A percentile compares a stretch with the other conserved stretches of the same genome.
These are phyloP conservation scores for Amauroascus niger DNA, from an alignment of 2,329 filamentous ascomycete genomes.

Conservation along the genomic window DNA sequence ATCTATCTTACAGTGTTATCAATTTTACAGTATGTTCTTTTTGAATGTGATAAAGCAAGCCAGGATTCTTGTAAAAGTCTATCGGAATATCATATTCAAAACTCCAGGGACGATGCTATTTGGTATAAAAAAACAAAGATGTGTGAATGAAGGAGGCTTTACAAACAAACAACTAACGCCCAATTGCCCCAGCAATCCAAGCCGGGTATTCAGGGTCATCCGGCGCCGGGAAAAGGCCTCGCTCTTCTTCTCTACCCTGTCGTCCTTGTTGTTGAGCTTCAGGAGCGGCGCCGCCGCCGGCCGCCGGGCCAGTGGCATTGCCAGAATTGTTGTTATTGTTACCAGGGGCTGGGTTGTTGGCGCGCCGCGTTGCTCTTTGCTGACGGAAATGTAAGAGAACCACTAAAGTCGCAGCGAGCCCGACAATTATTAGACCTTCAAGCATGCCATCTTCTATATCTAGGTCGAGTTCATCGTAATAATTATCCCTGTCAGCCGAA, in stretches of 20 bases:
- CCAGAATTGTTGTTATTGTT: constrained; percentile 3
- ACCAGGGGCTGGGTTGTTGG: constrained; percentile 7
- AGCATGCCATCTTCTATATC: constrained; percentile 67
- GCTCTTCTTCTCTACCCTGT: constrained; percentile 28
- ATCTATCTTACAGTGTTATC: not conserved
- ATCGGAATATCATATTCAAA: not conserved
- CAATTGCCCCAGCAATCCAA: constrained; percentile 60
- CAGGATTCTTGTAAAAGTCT: not conserved
- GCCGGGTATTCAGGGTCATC: constrained; percentile 58
- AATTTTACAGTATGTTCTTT: not conserved
- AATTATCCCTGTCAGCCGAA: constrained; percentile 34
- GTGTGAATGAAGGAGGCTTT: constrained; percentile 20
- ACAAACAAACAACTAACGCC: constrained; percentile 24
- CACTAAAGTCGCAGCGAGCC: constrained; percentile 61
- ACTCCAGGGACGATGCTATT: constrained; percentile 5
- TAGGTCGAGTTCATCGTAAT: constrained; percentile 52
- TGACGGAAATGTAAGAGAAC: constrained; percentile 75
- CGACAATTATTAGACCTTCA: constrained; percentile 76
- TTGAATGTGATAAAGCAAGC: too few relatives aligned
- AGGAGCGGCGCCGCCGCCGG: constrained; percentile 16
- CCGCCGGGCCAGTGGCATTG: constrained; percentile 5
- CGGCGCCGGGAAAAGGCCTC: constrained; percentile 55
- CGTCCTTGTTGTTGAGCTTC: constrained; percentile 19
- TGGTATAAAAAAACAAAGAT: constrained; percentile 5
- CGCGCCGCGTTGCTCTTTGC: constrained; percentile 50